Percentiles rank a stretch among this genome's conserved stretches.
phyloP scores from a whole-genome alignment of 1,284 basidiomycete species.

The Blastosporella zonata region DNA sequence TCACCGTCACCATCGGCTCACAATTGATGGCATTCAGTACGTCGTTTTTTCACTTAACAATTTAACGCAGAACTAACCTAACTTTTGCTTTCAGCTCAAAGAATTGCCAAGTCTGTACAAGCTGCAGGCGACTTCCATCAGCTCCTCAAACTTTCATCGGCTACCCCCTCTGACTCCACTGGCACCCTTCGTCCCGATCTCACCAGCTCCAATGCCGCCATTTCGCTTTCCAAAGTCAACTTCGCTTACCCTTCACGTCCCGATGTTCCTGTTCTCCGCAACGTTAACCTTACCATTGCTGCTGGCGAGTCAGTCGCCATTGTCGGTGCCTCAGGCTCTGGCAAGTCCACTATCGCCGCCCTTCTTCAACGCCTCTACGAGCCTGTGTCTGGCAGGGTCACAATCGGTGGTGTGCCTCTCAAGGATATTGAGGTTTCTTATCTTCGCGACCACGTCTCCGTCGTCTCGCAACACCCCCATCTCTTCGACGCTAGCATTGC shows the following conservation, averaged over 20 bases:
- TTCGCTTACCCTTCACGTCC: slow-evolving; percentile 86
- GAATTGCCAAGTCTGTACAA: slow-evolving; percentile 75
- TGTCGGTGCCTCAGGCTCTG: slow-evolving; percentile 87
- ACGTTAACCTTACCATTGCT: slow-evolving; percentile 76
- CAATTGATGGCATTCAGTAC: slow-evolving; percentile 87
- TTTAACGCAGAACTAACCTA: not conserved
- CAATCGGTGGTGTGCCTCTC: slow-evolving; percentile 53
- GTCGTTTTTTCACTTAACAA: slow-evolving; percentile 30
- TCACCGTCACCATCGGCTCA: slow-evolving; percentile 88
- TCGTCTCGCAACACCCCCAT: slow-evolving; percentile 84
- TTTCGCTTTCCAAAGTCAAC: slow-evolving; percentile 68
- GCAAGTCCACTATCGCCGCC: slow-evolving; percentile 88
- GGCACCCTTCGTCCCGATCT: slow-evolving; percentile 65
- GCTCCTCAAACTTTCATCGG: slow-evolving; percentile 57
- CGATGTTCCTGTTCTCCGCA: slow-evolving; percentile 65
- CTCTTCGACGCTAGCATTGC: slow-evolving; percentile 84
- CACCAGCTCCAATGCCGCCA: slow-evolving; percentile 41
- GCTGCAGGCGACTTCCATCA: slow-evolving; percentile 79
- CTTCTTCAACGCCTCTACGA: slow-evolving; percentile 87
- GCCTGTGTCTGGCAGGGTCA: slow-evolving; percentile 63
- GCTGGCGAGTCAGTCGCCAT: slow-evolving; percentile 89
- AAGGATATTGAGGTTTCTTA: slow-evolving; percentile 60
- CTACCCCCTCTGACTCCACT: slow-evolving; percentile 63
- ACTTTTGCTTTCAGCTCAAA: slow-evolving; percentile 54
- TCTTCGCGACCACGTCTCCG: slow-evolving; percentile 79